Evolutionary conservation across 2,329 filamentous ascomycete species (phyloP).

Genomic region (Colletotrichum sp.): DNA sequence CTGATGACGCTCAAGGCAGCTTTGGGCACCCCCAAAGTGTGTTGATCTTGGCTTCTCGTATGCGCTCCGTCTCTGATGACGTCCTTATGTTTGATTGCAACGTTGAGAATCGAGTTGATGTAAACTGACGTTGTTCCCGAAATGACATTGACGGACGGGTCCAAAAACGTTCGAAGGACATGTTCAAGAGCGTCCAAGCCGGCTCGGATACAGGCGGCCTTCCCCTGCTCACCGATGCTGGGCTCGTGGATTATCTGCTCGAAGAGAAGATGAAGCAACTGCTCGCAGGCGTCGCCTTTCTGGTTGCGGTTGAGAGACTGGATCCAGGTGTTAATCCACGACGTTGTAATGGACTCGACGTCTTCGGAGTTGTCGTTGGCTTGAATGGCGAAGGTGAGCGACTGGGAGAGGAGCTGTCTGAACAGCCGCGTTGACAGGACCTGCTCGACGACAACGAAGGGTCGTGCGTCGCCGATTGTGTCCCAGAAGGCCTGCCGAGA

Average conservation of each 20-base stretch:
- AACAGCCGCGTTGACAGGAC: constrained; percentile 77
- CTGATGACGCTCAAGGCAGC: constrained; percentile 54
- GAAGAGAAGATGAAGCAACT: constrained; percentile 78
- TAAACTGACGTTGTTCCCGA: constrained; percentile 63
- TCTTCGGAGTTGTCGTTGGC: constrained; percentile 51
- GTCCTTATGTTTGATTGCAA: constrained; percentile 66
- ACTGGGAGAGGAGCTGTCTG: constrained; percentile 64
- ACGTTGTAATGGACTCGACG: constrained; percentile 67
- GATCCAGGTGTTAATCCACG: constrained; percentile 81
- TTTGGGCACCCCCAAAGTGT: constrained; percentile 49
- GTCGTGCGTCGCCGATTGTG: constrained; percentile 80
- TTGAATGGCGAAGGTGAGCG: constrained; percentile 56
- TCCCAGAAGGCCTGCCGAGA: constrained; percentile 87
- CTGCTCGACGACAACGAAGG: constrained; percentile 81
- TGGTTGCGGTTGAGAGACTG: constrained; percentile 77
- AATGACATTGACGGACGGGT: constrained; percentile 39
- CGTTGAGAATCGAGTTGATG: constrained; percentile 68
- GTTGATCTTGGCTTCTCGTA: constrained; percentile 32
- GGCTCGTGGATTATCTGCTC: constrained; percentile 63
- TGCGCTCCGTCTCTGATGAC: constrained; percentile 63
- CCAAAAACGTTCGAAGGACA: constrained; percentile 62
- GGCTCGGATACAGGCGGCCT: constrained; percentile 66
- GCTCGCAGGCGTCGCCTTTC: constrained; percentile 79
- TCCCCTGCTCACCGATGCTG: constrained; percentile 59
- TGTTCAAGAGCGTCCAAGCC: constrained; percentile 66